Evolutionary conservation across 768 basidiomycete genomes (phyloP), one percentile per base, ranked within the genome.

Genomic region (Naganishia onofrii): DNA sequence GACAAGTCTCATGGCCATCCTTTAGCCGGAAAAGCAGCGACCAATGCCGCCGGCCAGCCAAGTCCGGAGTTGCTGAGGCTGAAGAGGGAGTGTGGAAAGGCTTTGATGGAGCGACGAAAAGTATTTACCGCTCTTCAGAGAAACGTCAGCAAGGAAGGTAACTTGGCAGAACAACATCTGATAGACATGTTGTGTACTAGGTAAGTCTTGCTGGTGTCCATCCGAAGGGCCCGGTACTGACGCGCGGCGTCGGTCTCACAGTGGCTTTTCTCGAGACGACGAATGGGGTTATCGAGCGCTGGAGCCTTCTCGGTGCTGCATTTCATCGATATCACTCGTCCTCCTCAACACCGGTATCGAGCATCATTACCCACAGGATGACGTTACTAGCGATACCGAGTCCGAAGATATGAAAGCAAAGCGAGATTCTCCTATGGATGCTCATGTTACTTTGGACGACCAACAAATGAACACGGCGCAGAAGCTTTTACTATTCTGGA

Each of bases 111-210:
- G 69, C 90, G 92, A 81, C 86, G 86, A 78, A 91, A 89, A 81
- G 96, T 99, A 77, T 99, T 99, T 81, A 95, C 95, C 2, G 96
- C 96, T 48, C 84, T 99, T 68, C 95, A 99, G 84, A 86, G 96
- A 76, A 99, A 99, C 82, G 95, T 98, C 73, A 95, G 95, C 83
- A 95, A 95, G 84, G 95, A 97, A 84, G 97, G 97, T 79, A 98
- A 99, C 80, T 85, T 96, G 66, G 96, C 96, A 21, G 96, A 99
- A 82, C 95, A 98, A 82, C 96, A 99, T 83, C 84, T 99, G 76
- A 99, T 99, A 82, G 96, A 98, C 83, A 99, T 99, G 96, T 85
- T 99, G 72, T 98, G 95, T 83, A 96, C 97, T 92, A 96, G 93
- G 95, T 95, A 79, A 66, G 84, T 78, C 26, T 44, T 23, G 17